Conservation (phyloP, 2,329 filamentous ascomycete genomes). For the Colletotrichum tabaci region DNA sequence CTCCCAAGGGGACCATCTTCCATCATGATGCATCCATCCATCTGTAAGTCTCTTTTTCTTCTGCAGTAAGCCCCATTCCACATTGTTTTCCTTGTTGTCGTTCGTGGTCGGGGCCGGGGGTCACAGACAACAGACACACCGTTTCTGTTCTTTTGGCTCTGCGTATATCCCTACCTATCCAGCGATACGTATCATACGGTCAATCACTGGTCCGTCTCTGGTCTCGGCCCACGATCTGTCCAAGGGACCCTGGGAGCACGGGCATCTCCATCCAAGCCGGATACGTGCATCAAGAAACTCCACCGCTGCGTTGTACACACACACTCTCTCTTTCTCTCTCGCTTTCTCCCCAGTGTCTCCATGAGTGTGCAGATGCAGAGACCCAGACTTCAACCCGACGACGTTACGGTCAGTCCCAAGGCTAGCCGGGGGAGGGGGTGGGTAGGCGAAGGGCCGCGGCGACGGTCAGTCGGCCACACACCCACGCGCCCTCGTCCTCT, state of each 20-base stretch:
- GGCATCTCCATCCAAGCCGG: slow-evolving; percentile 25
- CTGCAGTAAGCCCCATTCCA: slow-evolving; percentile 20
- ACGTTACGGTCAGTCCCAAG: slow-evolving; percentile 26
- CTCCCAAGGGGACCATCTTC: background rate
- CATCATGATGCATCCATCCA: slow-evolving; percentile 20
- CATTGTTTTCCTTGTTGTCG: background rate
- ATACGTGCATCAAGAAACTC: slow-evolving; percentile 21
- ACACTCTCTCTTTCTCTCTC: too few species aligned
- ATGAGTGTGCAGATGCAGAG: slow-evolving; percentile 10
- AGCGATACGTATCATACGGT: background rate
- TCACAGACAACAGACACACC: background rate
- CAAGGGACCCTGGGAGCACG: slow-evolving; percentile 27
- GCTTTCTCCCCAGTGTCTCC: background rate
- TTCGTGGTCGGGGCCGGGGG: background rate
- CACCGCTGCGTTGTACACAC: slow-evolving; percentile 23
- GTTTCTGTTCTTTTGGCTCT: background rate
- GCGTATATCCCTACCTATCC: background rate
- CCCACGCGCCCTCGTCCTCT: slow-evolving; percentile 1
- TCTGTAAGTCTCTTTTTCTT: slow-evolving; percentile 8
- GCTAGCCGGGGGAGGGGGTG: slow-evolving; percentile 10
- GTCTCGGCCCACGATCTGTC: slow-evolving; percentile 32
- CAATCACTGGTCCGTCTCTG: background rate
- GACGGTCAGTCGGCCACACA: background rate
- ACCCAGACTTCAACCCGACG: slow-evolving; percentile 22
- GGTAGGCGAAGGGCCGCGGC: background rate